Percentiles rank a stretch among this genome's conserved stretches.
Conservation (phyloP, 2,329 filamentous ascomycete genomes). For the Polychaeton citri region DNA sequence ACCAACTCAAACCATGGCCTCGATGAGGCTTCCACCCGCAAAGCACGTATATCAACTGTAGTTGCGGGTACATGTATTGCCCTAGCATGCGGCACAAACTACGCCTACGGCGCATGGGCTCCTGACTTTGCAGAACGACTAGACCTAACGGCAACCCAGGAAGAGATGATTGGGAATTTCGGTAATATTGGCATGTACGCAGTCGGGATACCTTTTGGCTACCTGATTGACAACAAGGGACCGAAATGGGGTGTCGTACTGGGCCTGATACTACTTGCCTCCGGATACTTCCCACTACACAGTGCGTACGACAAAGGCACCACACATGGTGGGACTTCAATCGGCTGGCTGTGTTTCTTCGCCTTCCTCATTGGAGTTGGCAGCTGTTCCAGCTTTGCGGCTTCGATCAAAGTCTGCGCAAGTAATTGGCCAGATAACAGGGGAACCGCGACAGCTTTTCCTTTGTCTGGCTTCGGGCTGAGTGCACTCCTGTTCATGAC, state of each 20-base stretch:
- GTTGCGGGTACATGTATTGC: conserved; percentile 73
- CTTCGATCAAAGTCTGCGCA: conserved; percentile 70
- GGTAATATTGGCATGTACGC: conserved; percentile 93
- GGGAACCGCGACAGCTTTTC: conserved; percentile 88
- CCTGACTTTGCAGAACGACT: conserved; percentile 85
- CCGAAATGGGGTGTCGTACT: conserved; percentile 65
- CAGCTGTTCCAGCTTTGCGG: conserved; percentile 81
- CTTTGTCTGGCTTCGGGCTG: conserved; percentile 80
- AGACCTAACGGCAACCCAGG: conserved; percentile 79
- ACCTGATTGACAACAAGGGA: conserved; percentile 72
- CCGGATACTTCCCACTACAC: conserved; percentile 79
- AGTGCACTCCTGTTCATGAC: conserved; percentile 94
- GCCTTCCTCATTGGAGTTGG: conserved; percentile 78
- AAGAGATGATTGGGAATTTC: conserved; percentile 68
- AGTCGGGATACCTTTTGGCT: conserved; percentile 74
- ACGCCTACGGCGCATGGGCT: conserved; percentile 96
- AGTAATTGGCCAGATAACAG: conserved; percentile 85
- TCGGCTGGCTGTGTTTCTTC: conserved; percentile 60
- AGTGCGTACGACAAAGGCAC: conserved; percentile 59
- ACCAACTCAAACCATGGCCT: background rate
- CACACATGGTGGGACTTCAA: conserved; percentile 35
- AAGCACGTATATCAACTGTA: conserved; percentile 66
- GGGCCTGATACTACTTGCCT: conserved; percentile 57
- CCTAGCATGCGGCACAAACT: conserved; percentile 74
- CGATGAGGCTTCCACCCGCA: conserved; percentile 38